Evolutionary conservation across 495 filamentous ascomycete species (phyloP).

Genomic region (Aspergillus carlsbadensis): DNA sequence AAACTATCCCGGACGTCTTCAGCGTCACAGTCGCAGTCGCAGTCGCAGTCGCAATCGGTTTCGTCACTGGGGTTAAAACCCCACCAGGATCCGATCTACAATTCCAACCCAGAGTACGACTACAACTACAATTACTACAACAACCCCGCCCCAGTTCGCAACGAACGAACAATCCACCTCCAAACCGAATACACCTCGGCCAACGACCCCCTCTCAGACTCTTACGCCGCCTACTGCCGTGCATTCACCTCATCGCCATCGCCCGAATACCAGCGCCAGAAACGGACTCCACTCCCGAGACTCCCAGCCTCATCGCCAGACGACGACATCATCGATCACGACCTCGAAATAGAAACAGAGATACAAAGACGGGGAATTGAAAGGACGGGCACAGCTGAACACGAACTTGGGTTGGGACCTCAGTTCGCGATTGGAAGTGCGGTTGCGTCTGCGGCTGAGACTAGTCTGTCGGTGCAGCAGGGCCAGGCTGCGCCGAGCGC

Average conservation of each 20-base stretch:
- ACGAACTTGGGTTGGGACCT: neutral
- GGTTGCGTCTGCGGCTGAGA: too few species aligned
- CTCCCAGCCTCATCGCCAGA: neutral
- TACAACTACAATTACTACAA: neutral
- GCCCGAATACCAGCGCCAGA: neutral
- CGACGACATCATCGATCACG: neutral
- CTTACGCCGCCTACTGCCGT: constrained; percentile 28
- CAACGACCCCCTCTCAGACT: constrained; percentile 15
- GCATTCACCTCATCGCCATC: constrained; percentile 12
- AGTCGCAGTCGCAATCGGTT: too few species aligned
- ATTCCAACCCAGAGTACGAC: neutral
- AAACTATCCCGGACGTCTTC: too few species aligned
- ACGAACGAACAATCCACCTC: neutral
- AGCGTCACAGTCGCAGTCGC: too few species aligned
- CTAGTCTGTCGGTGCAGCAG: neutral
- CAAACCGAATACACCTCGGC: neutral
- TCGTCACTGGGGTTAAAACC: neutral
- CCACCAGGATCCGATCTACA: neutral
- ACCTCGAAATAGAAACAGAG: neutral
- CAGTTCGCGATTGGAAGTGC: neutral
- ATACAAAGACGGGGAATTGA: neutral
- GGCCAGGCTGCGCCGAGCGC: neutral
- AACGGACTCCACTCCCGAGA: neutral
- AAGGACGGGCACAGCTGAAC: neutral
- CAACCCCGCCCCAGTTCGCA: neutral